Base-by-base conservation (phyloP, 2,329 filamentous ascomycete genomes). In the Tympanopsis confertula region DNA sequence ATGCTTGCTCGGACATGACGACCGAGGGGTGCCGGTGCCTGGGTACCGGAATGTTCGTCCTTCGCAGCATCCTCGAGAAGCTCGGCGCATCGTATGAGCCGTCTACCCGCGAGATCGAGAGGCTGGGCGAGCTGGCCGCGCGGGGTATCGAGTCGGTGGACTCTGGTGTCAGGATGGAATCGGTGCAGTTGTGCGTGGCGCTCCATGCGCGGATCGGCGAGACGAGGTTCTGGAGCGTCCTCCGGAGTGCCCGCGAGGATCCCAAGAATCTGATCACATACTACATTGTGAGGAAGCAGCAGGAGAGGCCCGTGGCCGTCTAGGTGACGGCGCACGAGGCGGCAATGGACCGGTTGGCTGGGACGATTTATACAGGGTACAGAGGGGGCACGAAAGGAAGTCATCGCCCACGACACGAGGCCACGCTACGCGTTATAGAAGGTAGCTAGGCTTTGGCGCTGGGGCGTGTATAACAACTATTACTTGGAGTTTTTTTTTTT, bases 201-300 rank as follows among this genome's bases (percentile, higher is more conserved):
- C 59, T 87, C 42, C 81, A 87, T 52, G 65, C 68, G 35, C 58
- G 71, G 10, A 65, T 81, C 5, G 75, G 76, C 12, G 74, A 79
- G 39, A 56, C 49, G 7, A 51, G 50, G 20, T 88, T 88, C 52
- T 89, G 83, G 83, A 69, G 69, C 22, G 68, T 69, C 18, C 65
- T 87, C 48, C 72, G 66, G 40, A 69, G 62, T 7, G 67, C 83
- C 20, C 71, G 74, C 50, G 82, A 86, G 45, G 82, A 85, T 45
- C 75, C 82, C 17, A 74, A 86, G 63, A 86, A 79, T 46, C 56
- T 88, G 42, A 78, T 88, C 48, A 87, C 81, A 7, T 88, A 88
- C 53, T 88, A 87, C 55, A 80, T 87, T 50, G 82, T 83, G 29
- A 80, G 80, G 65, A 67, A 69, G 53, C 75, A 81, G 57, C 62